Percentiles rank a stretch among this genome's conserved stretches.
Evolutionary conservation across 176 grass and related monocot species (phyloP).

Genomic region (Alloteropsis semialata): DNA sequence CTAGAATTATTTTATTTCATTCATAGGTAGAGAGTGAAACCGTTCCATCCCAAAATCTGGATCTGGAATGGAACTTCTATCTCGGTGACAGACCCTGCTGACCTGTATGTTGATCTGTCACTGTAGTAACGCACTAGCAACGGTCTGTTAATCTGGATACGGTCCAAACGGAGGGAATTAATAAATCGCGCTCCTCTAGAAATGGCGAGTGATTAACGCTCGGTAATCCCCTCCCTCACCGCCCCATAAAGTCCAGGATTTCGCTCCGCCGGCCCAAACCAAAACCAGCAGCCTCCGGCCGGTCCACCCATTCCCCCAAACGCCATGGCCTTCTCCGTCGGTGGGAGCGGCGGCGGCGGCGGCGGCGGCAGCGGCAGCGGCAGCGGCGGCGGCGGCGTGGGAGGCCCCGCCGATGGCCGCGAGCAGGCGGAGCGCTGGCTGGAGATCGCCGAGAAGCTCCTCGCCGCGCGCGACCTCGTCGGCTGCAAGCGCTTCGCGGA

Average conservation of each 20-base stretch:
- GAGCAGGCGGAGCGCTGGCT: slow-evolving; percentile 78
- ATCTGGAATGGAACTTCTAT: too few species aligned
- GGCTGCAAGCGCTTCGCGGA: slow-evolving; percentile 93
- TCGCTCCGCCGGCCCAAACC: background rate
- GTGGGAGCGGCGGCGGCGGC: slow-evolving; percentile 30
- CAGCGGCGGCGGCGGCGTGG: slow-evolving; percentile 13
- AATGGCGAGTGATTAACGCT: background rate
- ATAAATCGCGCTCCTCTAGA: background rate
- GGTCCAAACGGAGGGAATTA: background rate
- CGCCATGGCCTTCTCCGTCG: slow-evolving; percentile 41
- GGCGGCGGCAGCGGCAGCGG: too few species aligned
- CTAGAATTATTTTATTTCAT: too few species aligned
- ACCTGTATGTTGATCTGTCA: too few species aligned
- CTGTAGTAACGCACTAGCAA: background rate
- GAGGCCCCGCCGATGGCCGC: slow-evolving; percentile 16
- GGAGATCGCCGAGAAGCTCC: slow-evolving; percentile 72
- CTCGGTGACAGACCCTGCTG: too few species aligned
- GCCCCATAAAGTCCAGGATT: background rate
- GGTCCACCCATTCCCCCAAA: slow-evolving; percentile 11
- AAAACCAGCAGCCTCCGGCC: background rate
- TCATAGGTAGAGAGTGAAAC: too few species aligned
- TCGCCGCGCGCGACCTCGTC: slow-evolving; percentile 73
- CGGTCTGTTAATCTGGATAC: background rate
- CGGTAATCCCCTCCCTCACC: too few species aligned
- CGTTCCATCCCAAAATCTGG: too few species aligned